Conservation (phyloP, 164 flowering plant species). For the Berberis thunbergii region DNA sequence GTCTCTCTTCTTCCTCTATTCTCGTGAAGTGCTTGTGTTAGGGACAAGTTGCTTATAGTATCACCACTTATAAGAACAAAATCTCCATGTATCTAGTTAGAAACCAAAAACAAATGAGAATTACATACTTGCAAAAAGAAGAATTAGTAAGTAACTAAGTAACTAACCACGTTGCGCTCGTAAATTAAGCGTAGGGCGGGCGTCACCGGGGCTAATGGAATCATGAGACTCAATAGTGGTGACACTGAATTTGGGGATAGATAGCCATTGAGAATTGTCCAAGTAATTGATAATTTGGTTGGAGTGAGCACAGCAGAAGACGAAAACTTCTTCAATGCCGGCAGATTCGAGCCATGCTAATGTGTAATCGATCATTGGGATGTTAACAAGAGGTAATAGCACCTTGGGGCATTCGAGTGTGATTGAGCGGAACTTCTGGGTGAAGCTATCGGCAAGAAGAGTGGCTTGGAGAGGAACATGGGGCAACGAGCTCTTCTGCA, state of each 20-base stretch:
- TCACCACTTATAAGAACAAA: slow-evolving; percentile 89
- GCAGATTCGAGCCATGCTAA: slow-evolving; percentile 97
- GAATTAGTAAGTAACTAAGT: too few relatives aligned
- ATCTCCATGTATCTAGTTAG: slow-evolving; percentile 37
- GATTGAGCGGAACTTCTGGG: slow-evolving; percentile 81
- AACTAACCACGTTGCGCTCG: slow-evolving; percentile 68
- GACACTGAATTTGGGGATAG: slow-evolving; percentile 56
- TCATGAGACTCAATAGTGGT: slow-evolving; percentile 71
- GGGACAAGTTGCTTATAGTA: slow-evolving; percentile 92
- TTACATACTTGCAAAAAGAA: too few relatives aligned
- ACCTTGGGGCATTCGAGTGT: slow-evolving; percentile 98
- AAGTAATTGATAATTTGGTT: slow-evolving; percentile 73
- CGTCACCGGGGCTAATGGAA: slow-evolving; percentile 89
- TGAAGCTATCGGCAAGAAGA: slow-evolving; percentile 86
- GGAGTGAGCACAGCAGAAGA: slow-evolving; percentile 92
- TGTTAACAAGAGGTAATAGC: slow-evolving; percentile 74
- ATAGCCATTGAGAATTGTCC: slow-evolving; percentile 63
- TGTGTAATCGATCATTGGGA: slow-evolving; percentile 87
- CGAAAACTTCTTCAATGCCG: slow-evolving; percentile 86
- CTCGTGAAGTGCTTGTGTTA: slow-evolving; percentile 63
- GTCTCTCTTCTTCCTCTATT: slow-evolving; percentile 81
- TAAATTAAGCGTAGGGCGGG: slow-evolving; percentile 61
- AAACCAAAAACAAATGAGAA: too few relatives aligned
- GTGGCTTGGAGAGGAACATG: slow-evolving; percentile 74
- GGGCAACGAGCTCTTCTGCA: slow-evolving; percentile 11